Base-by-base conservation (phyloP, 768 basidiomycete genomes). In the Exsudoporus frostii region DNA sequence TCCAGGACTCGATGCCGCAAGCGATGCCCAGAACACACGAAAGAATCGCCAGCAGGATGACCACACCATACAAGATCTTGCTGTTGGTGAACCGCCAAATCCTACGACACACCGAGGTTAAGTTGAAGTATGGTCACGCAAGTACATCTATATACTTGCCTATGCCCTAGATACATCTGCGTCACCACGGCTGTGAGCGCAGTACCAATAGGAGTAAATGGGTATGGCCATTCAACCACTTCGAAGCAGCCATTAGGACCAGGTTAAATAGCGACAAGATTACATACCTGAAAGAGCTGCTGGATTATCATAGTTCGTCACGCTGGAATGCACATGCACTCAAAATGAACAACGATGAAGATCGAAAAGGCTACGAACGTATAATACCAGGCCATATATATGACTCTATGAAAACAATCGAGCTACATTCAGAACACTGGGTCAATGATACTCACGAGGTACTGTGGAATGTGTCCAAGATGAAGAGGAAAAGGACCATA, bases 211-310 rank as follows among this genome's bases (percentile, higher is more conserved):
- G 80, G 76, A 0, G 78, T 81, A 51, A 82, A 76, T 2, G 74
- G 73, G 42, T 78, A 77, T 5, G 75, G 76, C 79, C 80, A 81
- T 20, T 63, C 64, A 45, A 73, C 72, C 37, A 61, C 77, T 79
- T 57, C 3, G 45, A 54, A 20, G 22, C 1, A 4, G 32, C 6
- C 13, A 14, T 58, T n/a, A 53, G 36, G 10, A 43, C 7, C 4
- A 14, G 45, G 30, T 14, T 3, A 4, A 32, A 39, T 17, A 5
- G 1, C 11, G 8, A 7, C 2, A 50, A 3, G 5, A 7, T 13
- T 11, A 30, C 56, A 0, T 11, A 55, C 63, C 17, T 24, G 7
- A 27, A 15, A 61, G 55, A 14, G 54, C 57, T 4, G 41, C 37
- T 19, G 62, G 57, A 33, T 64, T 57, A 27, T 34, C 30, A 32